Base-by-base conservation (phyloP, 495 filamentous ascomycete species). In the Podospora fimiseda region DNA sequence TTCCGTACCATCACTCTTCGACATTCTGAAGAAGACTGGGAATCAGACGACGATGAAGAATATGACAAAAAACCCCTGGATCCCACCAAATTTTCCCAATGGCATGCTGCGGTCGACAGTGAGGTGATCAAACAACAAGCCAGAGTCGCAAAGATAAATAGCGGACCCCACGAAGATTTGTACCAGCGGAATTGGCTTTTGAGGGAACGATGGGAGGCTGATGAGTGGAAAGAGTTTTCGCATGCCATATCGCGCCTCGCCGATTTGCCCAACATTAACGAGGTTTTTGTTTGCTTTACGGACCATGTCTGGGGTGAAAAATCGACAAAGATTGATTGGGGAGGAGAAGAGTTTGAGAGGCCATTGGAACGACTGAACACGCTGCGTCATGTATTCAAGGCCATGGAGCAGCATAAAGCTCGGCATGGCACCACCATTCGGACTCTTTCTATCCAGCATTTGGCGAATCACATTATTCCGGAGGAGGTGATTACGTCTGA, bases 1-100 rank as follows among this genome's bases (percentile, higher is more conserved):
- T 54, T 54, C 20, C 43, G 51, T 14, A 27, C 43, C 37, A 7
- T 54, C n/a, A 23, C 51, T 39, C 43, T 54, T 2, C 5, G 39
- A n/a, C 33, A 24, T 15, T 3, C 8, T 9, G n/a, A n/a, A n/a
- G n/a, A n/a, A n/a, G n/a, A n/a, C n/a, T n/a, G n/a, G n/a, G n/a
- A n/a, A n/a, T 9, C 18, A 16, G 18, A 41, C 13, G 23, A 49
- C 15, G 49, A 40, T 22, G 6, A 14, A 24, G 49, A 43, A 0
- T 51, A 43, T 15, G 23, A 6, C 37, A 48, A 21, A 8, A n/a
- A n/a, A n/a, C n/a, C n/a, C n/a, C n/a, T n/a, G n/a, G n/a, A n/a
- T n/a, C n/a, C n/a, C n/a, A n/a, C n/a, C n/a, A n/a, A n/a, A n/a
- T n/a, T n/a, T n/a, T n/a, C n/a, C n/a, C n/a, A n/a, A n/a, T 54